Evolutionary conservation across 805 yeast genomes (phyloP), one percentile per base, ranked within the genome.

Genomic region (Yarrowia yakushimensis): DNA sequence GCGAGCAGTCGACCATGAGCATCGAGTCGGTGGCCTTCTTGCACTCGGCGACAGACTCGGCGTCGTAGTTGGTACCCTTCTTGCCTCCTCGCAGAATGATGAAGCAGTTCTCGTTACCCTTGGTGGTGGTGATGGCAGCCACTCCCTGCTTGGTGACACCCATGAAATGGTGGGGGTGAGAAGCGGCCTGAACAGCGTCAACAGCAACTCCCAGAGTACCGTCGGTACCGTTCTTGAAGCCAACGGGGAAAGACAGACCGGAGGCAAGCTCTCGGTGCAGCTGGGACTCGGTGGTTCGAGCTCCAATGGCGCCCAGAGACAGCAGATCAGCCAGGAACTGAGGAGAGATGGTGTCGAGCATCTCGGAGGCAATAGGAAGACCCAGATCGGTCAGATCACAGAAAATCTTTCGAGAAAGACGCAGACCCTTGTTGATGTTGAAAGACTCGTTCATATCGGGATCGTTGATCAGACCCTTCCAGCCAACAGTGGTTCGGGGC

Each of bases 401-500:
- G 75, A 88, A 93, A 74, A 94, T 82, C 72, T 87, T 82, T 79
- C 99, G 86, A 12, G 97, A 84, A 39, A 89, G 82, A 70, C 90
- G 84, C 67, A 93, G 81, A 71, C 99, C 99, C 78, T 90, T 90
- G 83, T 93, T 93, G 75, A 93, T 94, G 74, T 93, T 87, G 84
- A 87, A 94, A 54, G 97, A 81, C 71, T 88, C 88, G 76, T 93
- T 90, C 65, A 93, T 84, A 71, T 93, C 96, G 50, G 99, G 99
- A 77, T 93, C 99, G 76, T 93, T 93, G 74, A 93, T 91, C 71
- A 93, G 81, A 70, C 99, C 99, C 78, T 93, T 93, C 99, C 99
- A 93, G 67, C 99, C 99, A 62, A 93, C 98, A 23, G 98, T 93
- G 66, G 99, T 93, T 81, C 99, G 87, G 71, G 99, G 99, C 78